These are phyloP conservation scores for Pythium scleroteichum DNA, from an alignment of 352 stramenopile genomes.

Conservation along the genomic window DNA sequence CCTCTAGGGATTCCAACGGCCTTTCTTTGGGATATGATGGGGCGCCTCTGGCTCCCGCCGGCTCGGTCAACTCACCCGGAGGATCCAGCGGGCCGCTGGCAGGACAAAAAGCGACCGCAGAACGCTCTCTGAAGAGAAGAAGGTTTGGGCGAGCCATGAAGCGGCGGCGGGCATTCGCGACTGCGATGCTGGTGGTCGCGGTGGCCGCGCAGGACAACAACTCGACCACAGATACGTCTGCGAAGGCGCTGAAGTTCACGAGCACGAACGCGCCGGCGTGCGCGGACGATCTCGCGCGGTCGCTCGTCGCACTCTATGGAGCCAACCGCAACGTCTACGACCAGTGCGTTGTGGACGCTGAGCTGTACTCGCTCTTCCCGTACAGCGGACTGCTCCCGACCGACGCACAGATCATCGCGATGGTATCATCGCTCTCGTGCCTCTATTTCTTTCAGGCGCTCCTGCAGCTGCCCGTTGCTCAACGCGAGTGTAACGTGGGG, in stretches of 20 bases:
- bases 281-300: conserved; percentile 22
- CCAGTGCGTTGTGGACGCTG: conserved; percentile 42
- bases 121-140: too few relatives aligned
- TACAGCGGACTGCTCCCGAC: conserved; percentile 53
- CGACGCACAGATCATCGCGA: conserved; percentile 33
- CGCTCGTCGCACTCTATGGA: conserved; percentile 44
- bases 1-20: too few relatives aligned
- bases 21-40: too few relatives aligned
- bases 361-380: conserved; percentile 59
- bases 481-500: conserved; percentile 52
- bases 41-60: too few relatives aligned
- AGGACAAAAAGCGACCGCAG: too few relatives aligned
- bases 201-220: background rate
- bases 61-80: too few relatives aligned
- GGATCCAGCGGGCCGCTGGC: too few relatives aligned
- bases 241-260: conserved; percentile 10
- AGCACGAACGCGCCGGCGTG: conserved; percentile 21
- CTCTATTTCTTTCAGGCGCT: conserved; percentile 47
- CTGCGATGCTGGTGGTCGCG: background rate
- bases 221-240: background rate
- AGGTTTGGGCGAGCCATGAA: too few relatives aligned
- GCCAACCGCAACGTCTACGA: conserved; percentile 53
- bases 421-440: conserved; percentile 49
- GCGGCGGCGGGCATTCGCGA: too few relatives aligned
- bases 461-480: conserved; percentile 34